These are phyloP conservation scores for Boechera divaricarpa DNA, from an alignment of 345 rosid species.

Conservation along the genomic window DNA sequence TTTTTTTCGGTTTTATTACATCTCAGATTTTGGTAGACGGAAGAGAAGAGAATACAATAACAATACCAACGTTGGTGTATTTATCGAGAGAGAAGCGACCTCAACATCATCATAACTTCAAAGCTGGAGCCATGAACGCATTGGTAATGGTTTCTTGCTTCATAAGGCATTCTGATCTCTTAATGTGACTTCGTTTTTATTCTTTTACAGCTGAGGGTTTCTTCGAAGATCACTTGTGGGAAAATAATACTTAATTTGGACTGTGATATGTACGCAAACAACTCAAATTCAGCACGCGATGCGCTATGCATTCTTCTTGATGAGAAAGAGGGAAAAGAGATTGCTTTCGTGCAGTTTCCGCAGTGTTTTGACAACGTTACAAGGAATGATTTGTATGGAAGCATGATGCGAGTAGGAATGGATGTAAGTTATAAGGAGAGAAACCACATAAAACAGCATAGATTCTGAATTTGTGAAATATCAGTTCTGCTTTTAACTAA, in stretches of 20 bases:
- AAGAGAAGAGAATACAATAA: conserved; percentile 47
- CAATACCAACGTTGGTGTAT: conserved; percentile 71
- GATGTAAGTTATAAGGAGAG: conserved; percentile 31
- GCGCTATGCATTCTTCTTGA: conserved; percentile 91
- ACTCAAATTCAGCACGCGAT: conserved; percentile 58
- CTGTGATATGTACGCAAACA: conserved; percentile 86
- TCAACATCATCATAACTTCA: conserved; percentile 68
- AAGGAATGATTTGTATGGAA: conserved; percentile 58
- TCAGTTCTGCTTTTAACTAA: background rate
- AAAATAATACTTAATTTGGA: conserved; percentile 65
- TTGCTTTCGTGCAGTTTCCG: conserved; percentile 76
- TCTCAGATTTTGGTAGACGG: conserved; percentile 63
- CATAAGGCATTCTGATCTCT: background rate
- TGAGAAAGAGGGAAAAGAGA: conserved; percentile 61
- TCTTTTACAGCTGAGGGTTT: conserved; percentile 65
- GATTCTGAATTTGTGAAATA: background rate
- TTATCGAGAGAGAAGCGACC: conserved; percentile 82
- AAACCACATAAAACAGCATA: background rate
- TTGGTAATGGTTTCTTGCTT: conserved; percentile 49
- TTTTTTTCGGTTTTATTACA: background rate
- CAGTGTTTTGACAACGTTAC: conserved; percentile 61
- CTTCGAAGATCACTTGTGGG: conserved; percentile 65
- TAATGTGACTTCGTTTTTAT: background rate
- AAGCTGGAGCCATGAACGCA: conserved; percentile 91
- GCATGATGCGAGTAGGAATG: conserved; percentile 16